A percentile compares a stretch with the other conserved stretches of the same genome.
Evolutionary conservation across 148 eudicot genomes (phyloP).

Genomic region (Vaccinium darrowii): DNA sequence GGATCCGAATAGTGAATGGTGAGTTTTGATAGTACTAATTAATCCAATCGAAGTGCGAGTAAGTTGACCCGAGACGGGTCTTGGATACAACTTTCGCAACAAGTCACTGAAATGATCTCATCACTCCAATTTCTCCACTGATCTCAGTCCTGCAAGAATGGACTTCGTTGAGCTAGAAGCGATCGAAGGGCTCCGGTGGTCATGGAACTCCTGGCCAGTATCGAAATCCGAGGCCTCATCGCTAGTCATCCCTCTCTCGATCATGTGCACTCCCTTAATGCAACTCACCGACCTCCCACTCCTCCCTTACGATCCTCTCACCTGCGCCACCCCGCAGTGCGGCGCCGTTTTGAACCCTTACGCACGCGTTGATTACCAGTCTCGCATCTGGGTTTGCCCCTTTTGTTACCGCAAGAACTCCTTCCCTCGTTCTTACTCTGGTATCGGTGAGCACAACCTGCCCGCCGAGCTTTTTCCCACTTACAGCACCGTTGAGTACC

Average conservation of each 20-base stretch:
- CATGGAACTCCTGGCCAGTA: slow-evolving; percentile 94
- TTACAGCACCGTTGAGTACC: slow-evolving; percentile 80
- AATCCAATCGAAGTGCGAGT: too few relatives aligned
- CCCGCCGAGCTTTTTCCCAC: slow-evolving; percentile 98
- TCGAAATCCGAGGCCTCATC: slow-evolving; percentile 46
- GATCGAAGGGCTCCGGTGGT: slow-evolving; percentile 86
- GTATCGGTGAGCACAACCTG: slow-evolving; percentile 66
- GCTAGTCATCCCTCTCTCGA: slow-evolving; percentile 66
- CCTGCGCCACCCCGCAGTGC: slow-evolving; percentile 47
- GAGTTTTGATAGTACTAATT: too few relatives aligned
- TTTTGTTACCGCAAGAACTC: slow-evolving; percentile 64
- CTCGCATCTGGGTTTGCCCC: slow-evolving; percentile 88
- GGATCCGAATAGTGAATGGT: too few relatives aligned
- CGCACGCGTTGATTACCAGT: slow-evolving; percentile 74
- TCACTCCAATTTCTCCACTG: neutral
- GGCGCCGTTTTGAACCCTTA: slow-evolving; percentile 83
- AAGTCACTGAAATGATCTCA: neutral
- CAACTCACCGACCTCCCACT: slow-evolving; percentile 71
- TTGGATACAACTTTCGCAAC: neutral
- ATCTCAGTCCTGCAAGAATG: slow-evolving; percentile 29
- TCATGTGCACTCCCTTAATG: slow-evolving; percentile 75
- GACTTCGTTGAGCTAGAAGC: slow-evolving; percentile 84
- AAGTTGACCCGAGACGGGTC: too few relatives aligned
- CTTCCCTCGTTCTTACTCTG: slow-evolving; percentile 64
- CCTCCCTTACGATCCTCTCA: slow-evolving; percentile 71